Base-by-base conservation (phyloP, 139 green algal species). In the Tetraselmis striata region DNA sequence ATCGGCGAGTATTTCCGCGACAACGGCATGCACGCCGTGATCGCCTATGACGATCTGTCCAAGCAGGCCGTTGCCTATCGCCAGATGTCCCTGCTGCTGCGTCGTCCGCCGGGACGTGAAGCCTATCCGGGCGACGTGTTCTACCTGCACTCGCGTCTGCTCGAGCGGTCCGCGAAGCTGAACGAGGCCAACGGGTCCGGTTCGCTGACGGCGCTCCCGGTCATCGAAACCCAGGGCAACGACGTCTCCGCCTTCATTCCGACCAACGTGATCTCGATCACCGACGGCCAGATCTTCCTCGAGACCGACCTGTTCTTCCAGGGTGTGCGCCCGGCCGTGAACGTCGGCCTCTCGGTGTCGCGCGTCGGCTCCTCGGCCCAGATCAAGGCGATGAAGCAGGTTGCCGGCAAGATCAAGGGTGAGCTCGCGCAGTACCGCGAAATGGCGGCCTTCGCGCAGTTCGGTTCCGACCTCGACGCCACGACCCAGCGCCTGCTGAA, bases 191-290 rank as follows among this genome's bases (percentile, higher is more conserved):
- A 91, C 78, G 90, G 91, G 76, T 88, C 77, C 27, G 94, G 94
- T 31, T 94, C 87, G 30, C 88, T 96, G 59, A 97, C 93, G 26
- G 92, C 92, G 32, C 92, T 97, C 80, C 94, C 94, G n/a, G 90
- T 97, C 45, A 95, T 97, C 76, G 94, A 97, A 88, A 97, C 94
- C 29, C 93, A 96, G 87, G 91, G 83, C 28, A 82, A 88, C 76
- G 87, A 91, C 76, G 93, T 97, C 80, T 96, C 93, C 1, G 93
- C 93, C 11, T 97, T 97, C 88, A 97, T 97, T 76, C 92, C 93
- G 80, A 97, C 93, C 80, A 97, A 97, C 85, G 94, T 97, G 67
- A 97, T 97, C 83, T 97, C 94, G 77, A 97, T 97, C 84, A 97
- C 93, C 0, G 93, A 97, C 85, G 92, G 92, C 32, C 94, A 97